Base-by-base conservation (phyloP, 768 basidiomycete species). In the Collybia mongolica region DNA sequence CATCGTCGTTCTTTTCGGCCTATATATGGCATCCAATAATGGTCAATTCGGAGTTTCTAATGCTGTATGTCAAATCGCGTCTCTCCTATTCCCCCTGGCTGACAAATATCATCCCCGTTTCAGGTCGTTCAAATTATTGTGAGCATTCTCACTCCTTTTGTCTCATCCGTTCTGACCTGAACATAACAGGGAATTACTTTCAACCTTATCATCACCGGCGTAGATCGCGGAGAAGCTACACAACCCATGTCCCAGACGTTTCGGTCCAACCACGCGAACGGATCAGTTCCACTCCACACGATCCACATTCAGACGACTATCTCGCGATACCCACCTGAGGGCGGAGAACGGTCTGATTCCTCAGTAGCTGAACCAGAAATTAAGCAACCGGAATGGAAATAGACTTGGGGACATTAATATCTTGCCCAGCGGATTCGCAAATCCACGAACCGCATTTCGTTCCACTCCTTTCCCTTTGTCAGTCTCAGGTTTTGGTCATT, bases 71-170 rank as follows among this genome's bases (percentile, higher is more conserved):
- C 5, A 41, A 9, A 40, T 28, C n/a, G 24, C n/a, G 23, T 37
- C 51, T 46, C 24, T 36, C 42, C 40, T n/a, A 23, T 43, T 6
- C 32, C 52, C 28, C 20, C 23, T 46, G 24, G 9, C 45, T 14
- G 39, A 47, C 26, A 45, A 23, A n/a, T 17, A 26, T 26, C 6
- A 3, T 3, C 14, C 32, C 3, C 11, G 9, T 32, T 9, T 32
- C 47, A 73, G 70, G 62, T 73, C 26, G 69, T 73, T 2, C 74
- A 74, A 54, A 73, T 75, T 26, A 73, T 75, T 53, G 72, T 70
- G 48, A 51, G 66, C 55, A 7, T 38, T 38, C 23, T 32, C 3
- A 2, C 11, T 23, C 15, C 24, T 24, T 11, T 35, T 48, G 44
- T 1, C 14, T 12, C 11, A 20, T 7, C 11, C 5, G 8, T 42